phyloP scores from a whole-genome alignment of 2,329 filamentous ascomycete species.

The Ophiostoma ips region DNA sequence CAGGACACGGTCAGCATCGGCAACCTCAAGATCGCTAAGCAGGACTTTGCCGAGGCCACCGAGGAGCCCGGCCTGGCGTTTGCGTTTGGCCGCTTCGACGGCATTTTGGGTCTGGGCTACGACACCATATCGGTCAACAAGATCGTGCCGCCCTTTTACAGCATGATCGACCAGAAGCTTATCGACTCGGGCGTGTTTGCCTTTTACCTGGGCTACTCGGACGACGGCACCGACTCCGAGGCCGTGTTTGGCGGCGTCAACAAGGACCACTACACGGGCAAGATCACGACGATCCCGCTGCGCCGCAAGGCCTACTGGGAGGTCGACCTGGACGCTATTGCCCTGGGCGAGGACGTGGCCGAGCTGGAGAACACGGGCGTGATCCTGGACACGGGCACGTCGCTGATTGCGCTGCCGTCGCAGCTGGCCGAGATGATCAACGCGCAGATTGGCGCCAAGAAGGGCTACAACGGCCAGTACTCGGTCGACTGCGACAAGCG shows the following conservation, averaged over 20 bases:
- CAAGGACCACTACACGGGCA: slow-evolving; percentile 64
- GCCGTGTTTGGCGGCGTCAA: slow-evolving; percentile 84
- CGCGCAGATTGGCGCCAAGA: slow-evolving; percentile 95
- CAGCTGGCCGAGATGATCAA: slow-evolving; percentile 92
- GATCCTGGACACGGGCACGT: slow-evolving; percentile 96
- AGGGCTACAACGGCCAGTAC: slow-evolving; percentile 95
- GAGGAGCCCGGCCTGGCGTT: slow-evolving; percentile 93
- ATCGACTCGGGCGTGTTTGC: slow-evolving; percentile 88
- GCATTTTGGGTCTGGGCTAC: slow-evolving; percentile 87
- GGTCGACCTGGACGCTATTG: slow-evolving; percentile 86
- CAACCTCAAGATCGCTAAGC: slow-evolving; percentile 73
- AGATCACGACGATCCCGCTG: slow-evolving; percentile 85
- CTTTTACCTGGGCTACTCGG: slow-evolving; percentile 80
- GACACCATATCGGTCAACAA: slow-evolving; percentile 95
- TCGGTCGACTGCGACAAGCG: slow-evolving; percentile 79
- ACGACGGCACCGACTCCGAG: slow-evolving; percentile 62
- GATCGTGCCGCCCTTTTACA: slow-evolving; percentile 92
- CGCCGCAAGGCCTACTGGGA: slow-evolving; percentile 99
- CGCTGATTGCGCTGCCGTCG: slow-evolving; percentile 85
- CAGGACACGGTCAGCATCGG: slow-evolving; percentile 78
- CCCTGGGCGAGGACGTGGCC: slow-evolving; percentile 71
- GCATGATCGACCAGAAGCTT: slow-evolving; percentile 79
- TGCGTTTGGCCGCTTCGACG: slow-evolving; percentile 93
- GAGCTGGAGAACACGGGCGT: slow-evolving; percentile 90
- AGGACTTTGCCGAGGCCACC: slow-evolving; percentile 94